phyloP scores from a whole-genome alignment of 2,329 filamentous ascomycete genomes.

The Botrytis deweyae region DNA sequence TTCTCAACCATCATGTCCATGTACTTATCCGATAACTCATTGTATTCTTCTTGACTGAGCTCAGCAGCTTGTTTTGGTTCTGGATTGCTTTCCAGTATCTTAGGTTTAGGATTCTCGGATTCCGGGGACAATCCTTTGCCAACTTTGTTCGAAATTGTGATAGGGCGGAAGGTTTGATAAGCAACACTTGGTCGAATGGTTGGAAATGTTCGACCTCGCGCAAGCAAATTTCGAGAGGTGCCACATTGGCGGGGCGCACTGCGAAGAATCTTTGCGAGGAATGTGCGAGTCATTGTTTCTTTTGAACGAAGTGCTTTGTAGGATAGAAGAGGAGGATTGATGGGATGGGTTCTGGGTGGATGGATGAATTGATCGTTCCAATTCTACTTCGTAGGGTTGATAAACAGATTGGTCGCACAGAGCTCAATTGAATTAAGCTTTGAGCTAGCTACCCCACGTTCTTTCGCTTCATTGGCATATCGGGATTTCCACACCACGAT shows the following conservation, averaged over 20 bases:
- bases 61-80: slow-evolving; percentile 57
- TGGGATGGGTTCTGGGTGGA: neutral
- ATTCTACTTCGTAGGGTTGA: neutral
- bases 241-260: slow-evolving; percentile 4
- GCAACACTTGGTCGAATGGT: neutral
- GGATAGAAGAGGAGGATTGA: neutral
- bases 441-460: slow-evolving; percentile 27
- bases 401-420: neutral
- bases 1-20: slow-evolving; percentile 57
- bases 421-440: slow-evolving; percentile 12
- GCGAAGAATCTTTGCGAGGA: slow-evolving; percentile 13
- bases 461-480: slow-evolving; percentile 19
- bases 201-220: neutral
- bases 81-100: slow-evolving; percentile 44
- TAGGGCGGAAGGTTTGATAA: slow-evolving; percentile 27
- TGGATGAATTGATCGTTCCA: neutral
- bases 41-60: slow-evolving; percentile 70
- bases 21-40: slow-evolving; percentile 74
- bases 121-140: slow-evolving; percentile 60
- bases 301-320: neutral
- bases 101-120: slow-evolving; percentile 51
- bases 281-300: slow-evolving; percentile 16
- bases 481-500: neutral
- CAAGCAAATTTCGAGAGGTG: slow-evolving; percentile 4
- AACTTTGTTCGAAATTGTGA: slow-evolving; percentile 41